Evolutionary conservation across 176 grass and related monocot genomes (phyloP).

Genomic region (Melocanna baccifera): DNA sequence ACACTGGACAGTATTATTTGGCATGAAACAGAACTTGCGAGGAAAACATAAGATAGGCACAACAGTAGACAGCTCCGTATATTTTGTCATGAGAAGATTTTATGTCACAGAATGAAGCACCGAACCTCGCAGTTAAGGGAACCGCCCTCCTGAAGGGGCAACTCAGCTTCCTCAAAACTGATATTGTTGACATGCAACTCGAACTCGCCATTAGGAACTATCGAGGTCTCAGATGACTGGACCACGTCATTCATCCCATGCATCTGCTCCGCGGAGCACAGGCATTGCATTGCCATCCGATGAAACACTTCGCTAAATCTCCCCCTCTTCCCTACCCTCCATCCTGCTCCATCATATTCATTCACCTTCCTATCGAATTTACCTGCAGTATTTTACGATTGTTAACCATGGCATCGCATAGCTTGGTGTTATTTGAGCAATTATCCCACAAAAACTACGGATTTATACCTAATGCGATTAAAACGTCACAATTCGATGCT

Average conservation of each 20-base stretch:
- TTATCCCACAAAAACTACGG: neutral
- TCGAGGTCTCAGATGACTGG: neutral
- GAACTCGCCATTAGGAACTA: slow-evolving; percentile 16
- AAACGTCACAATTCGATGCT: neutral
- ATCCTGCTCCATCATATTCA: slow-evolving; percentile 13
- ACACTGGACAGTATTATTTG: neutral
- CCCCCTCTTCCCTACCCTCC: slow-evolving; percentile 1
- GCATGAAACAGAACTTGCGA: neutral
- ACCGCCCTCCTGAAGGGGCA: slow-evolving; percentile 69
- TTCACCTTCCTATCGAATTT: neutral
- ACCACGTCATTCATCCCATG: slow-evolving; percentile 33
- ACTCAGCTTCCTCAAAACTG: slow-evolving; percentile 69
- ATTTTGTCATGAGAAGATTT: neutral
- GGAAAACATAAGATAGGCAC: neutral
- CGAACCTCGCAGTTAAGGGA: slow-evolving; percentile 70
- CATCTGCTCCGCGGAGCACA: slow-evolving; percentile 61
- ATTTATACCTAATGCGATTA: neutral
- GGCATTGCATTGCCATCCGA: slow-evolving; percentile 53
- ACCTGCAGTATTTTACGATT: neutral
- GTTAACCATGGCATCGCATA: neutral
- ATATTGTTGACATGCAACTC: slow-evolving; percentile 26
- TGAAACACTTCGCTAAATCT: neutral
- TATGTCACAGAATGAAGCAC: neutral
- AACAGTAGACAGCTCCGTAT: neutral
- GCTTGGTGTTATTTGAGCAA: neutral